These are phyloP conservation scores for Fusarium sp. DNA, from an alignment of 2,329 filamentous ascomycete genomes.

Conservation along the genomic window DNA sequence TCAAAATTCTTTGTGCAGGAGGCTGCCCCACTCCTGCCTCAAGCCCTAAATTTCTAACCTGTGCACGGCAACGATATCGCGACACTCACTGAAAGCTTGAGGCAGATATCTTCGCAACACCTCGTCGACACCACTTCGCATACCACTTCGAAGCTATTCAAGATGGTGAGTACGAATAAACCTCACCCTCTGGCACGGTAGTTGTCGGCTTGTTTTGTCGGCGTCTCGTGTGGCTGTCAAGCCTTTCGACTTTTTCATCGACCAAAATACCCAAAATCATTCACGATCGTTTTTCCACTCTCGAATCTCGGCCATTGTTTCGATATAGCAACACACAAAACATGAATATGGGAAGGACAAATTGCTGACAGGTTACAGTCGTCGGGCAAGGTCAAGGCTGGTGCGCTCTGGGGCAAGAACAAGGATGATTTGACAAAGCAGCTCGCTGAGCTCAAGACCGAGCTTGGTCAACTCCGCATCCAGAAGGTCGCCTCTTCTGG, in stretches of 20 bases:
- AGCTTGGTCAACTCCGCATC: constrained; percentile 95
- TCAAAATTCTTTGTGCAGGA: constrained; percentile 38
- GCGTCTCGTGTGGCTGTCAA: constrained; percentile 17
- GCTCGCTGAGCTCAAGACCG: constrained; percentile 92
- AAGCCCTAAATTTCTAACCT: constrained; percentile 50
- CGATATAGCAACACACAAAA: constrained; percentile 26
- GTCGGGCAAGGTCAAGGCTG: constrained; percentile 85
- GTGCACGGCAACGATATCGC: constrained; percentile 51
- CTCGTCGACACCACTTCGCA: constrained; percentile 54
- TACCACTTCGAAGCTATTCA: constrained; percentile 55
- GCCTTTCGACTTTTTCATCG: constrained; percentile 32
- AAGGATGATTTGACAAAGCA: constrained; percentile 98
- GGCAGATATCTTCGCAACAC: constrained; percentile 48
- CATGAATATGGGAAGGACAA: constrained; percentile 28
- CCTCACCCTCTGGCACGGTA: constrained; percentile 22
- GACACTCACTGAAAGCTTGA: constrained; percentile 49
- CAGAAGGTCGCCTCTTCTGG: constrained; percentile 97
- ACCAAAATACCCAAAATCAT: constrained; percentile 18
- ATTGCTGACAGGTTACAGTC: constrained; percentile 52
- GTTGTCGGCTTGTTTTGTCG: constrained; percentile 29
- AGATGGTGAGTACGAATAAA: constrained; percentile 57
- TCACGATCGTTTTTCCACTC: constrained; percentile 31
- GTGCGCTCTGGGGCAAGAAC: constrained; percentile 98
- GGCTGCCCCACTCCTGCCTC: constrained; percentile 37
- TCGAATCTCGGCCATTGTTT: constrained; percentile 20